Evolutionary conservation across 2,329 filamentous ascomycete genomes (phyloP).

Genomic region (Diplodia scrobiculata): DNA sequence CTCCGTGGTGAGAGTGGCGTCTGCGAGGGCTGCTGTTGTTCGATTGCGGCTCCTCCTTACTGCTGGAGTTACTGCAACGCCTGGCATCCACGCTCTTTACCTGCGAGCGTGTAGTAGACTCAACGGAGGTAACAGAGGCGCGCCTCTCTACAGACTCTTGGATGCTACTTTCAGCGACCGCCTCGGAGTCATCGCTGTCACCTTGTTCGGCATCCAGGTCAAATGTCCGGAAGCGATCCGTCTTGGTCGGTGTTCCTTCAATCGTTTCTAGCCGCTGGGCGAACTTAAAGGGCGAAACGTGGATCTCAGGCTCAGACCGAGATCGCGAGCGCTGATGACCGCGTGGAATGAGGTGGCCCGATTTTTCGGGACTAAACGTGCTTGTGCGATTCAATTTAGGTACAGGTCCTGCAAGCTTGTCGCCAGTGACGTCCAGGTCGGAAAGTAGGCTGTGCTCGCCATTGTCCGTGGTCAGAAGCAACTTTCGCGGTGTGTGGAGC

Average conservation of each 20-base stretch:
- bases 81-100: conserved; percentile 38
- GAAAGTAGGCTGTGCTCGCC: conserved; percentile 18
- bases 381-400: conserved; percentile 27
- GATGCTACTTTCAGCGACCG: conserved; percentile 9
- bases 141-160: conserved; percentile 33
- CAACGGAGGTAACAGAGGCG: conserved; percentile 42
- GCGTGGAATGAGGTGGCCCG: background rate
- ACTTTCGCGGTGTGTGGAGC: conserved; percentile 4
- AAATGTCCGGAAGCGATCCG: conserved; percentile 1
- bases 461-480: background rate
- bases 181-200: conserved; percentile 25
- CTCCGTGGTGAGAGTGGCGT: conserved; percentile 12
- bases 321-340: conserved; percentile 28
- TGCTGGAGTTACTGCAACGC: conserved; percentile 17
- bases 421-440: background rate
- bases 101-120: conserved; percentile 37
- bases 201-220: conserved; percentile 10
- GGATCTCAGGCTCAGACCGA: conserved; percentile 22
- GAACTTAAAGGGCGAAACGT: conserved; percentile 24
- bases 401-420: conserved; percentile 22
- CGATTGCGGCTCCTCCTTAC: background rate
- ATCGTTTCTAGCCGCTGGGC: conserved; percentile 23
- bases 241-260: conserved; percentile 24
- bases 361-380: conserved; percentile 18
- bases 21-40: conserved; percentile 11